These are phyloP conservation scores for Rheum nobile DNA, from an alignment of 148 eudicot genomes.

Conservation along the genomic window DNA sequence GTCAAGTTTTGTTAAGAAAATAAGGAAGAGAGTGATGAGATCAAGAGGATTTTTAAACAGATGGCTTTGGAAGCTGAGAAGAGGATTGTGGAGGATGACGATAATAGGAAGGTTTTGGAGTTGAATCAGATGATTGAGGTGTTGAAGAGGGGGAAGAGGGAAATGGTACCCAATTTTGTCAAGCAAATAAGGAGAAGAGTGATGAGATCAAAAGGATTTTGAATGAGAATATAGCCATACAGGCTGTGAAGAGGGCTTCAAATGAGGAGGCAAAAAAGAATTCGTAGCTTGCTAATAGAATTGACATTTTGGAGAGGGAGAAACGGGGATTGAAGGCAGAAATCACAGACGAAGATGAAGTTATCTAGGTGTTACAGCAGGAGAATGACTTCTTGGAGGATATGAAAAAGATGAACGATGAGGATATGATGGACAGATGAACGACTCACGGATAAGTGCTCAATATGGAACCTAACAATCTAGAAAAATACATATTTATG, in stretches of 20 bases:
- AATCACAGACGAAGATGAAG: neutral
- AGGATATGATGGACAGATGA: too few species aligned
- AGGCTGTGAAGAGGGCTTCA: neutral
- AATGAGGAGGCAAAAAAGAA: neutral
- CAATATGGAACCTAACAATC: neutral
- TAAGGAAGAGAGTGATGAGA: neutral
- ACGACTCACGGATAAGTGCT: too few species aligned
- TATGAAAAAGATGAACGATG: too few species aligned
- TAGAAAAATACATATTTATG: neutral
- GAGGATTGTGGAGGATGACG: neutral
- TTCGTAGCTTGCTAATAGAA: neutral
- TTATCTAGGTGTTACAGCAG: neutral
- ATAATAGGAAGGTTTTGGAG: neutral
- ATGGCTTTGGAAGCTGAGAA: neutral
- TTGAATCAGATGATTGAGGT: neutral
- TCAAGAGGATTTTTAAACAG: neutral
- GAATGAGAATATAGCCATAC: neutral
- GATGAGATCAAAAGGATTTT: neutral
- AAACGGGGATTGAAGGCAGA: neutral
- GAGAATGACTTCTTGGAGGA: neutral
- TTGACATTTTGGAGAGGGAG: conserved; percentile 6
- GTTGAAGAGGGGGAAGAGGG: neutral
- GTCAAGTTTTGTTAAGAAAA: neutral
- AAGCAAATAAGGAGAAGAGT: neutral
- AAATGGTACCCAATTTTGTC: neutral